Evolutionary conservation across 805 yeast species (phyloP).

Genomic region (Wickerhamomyces tratensis): DNA sequence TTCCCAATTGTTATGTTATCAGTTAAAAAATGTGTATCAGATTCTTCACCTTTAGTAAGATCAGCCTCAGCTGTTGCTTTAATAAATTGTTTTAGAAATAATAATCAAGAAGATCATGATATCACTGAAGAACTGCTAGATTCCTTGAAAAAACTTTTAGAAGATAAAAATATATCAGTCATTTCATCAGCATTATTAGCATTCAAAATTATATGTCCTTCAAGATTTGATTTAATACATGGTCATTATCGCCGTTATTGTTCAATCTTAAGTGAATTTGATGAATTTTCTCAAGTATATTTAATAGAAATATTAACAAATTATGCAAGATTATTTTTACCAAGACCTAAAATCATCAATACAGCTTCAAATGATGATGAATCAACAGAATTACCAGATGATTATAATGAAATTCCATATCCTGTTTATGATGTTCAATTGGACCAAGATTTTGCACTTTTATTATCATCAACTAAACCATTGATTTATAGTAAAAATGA

Average conservation of each 20-base stretch:
- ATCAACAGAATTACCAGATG: slow-evolving; percentile 32
- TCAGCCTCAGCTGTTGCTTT: slow-evolving; percentile 72
- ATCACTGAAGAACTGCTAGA: slow-evolving; percentile 39
- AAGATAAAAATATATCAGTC: slow-evolving; percentile 61
- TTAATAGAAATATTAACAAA: slow-evolving; percentile 54
- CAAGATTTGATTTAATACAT: slow-evolving; percentile 59
- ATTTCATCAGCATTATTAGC: slow-evolving; percentile 59
- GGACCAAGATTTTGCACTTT: slow-evolving; percentile 48
- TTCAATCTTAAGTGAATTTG: slow-evolving; percentile 38
- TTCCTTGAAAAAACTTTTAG: slow-evolving; percentile 41
- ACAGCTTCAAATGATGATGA: slow-evolving; percentile 18
- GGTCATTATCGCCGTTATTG: slow-evolving; percentile 56
- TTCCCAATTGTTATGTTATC: slow-evolving; percentile 71
- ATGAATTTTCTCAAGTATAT: slow-evolving; percentile 61
- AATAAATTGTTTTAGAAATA: slow-evolving; percentile 40
- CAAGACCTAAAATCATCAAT: slow-evolving; percentile 37
- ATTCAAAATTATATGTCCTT: slow-evolving; percentile 41
- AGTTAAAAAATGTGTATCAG: slow-evolving; percentile 56
- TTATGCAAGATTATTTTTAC: slow-evolving; percentile 54
- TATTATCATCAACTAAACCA: slow-evolving; percentile 36
- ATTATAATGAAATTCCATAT: slow-evolving; percentile 26
- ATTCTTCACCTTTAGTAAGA: slow-evolving; percentile 71
- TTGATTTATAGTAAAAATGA: slow-evolving; percentile 45
- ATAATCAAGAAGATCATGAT: slow-evolving; percentile 26
- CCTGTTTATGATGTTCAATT: slow-evolving; percentile 31